Conservation (phyloP, 345 rosid species). For the Pugionium cornutum region DNA sequence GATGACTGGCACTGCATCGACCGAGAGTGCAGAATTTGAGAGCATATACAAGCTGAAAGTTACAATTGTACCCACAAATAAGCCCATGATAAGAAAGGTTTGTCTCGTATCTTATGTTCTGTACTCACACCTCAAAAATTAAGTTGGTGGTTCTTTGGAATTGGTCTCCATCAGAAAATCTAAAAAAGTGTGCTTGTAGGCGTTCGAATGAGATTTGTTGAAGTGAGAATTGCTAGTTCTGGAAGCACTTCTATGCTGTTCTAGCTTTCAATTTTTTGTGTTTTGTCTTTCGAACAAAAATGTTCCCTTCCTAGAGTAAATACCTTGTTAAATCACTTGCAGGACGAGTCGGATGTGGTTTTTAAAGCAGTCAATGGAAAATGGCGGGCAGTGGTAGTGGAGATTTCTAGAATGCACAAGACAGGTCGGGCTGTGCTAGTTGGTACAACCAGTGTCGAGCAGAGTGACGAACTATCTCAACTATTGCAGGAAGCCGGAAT, state of each 20-base stretch:
- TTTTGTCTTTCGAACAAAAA: constrained; percentile 2
- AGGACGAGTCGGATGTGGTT: constrained; percentile 98
- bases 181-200: constrained; percentile 2
- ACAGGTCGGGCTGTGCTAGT: constrained; percentile 94
- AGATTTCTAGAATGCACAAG: constrained; percentile 92
- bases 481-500: constrained; percentile 81
- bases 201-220: constrained; percentile 11
- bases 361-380: constrained; percentile 87
- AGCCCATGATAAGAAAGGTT: constrained; percentile 96
- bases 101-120: constrained; percentile 29
- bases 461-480: constrained; percentile 85
- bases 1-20: constrained; percentile 99
- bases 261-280: constrained; percentile 11
- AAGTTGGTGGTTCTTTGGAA: constrained; percentile 4
- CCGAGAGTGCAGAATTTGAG: constrained; percentile 95
- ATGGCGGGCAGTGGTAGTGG: constrained; percentile 96
- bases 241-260: constrained; percentile 13
- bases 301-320: neutral
- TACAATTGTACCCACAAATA: constrained; percentile 95
- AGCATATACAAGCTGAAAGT: constrained; percentile 98
- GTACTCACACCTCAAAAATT: constrained; percentile 18
- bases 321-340: constrained; percentile 41
- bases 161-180: constrained; percentile 2
- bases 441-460: constrained; percentile 99
- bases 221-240: constrained; percentile 18